phyloP scores from a whole-genome alignment of 2,329 filamentous ascomycete species.

The Sphaerostilbella broomeana region DNA sequence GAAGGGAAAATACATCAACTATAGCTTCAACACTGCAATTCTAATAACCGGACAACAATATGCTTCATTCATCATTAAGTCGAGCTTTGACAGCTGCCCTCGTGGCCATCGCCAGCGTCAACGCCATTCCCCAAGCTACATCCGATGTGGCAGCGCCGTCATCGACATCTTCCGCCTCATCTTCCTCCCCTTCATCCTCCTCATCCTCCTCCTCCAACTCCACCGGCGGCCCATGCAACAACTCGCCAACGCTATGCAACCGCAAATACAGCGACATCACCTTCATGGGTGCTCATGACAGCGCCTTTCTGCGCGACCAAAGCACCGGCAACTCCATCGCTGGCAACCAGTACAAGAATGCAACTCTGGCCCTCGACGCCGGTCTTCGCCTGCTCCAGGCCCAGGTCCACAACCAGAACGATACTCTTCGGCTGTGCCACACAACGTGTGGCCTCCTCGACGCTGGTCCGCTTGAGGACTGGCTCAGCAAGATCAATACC shows the following conservation, averaged over 20 bases:
- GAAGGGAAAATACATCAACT: neutral
- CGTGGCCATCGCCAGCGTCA: constrained; percentile 18
- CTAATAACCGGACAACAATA: constrained; percentile 5
- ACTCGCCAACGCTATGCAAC: constrained; percentile 66
- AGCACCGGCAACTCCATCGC: constrained; percentile 55
- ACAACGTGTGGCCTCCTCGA: constrained; percentile 61
- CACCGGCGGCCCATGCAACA: too few species aligned
- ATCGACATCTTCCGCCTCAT: constrained; percentile 8
- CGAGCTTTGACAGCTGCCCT: constrained; percentile 13
- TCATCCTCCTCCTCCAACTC: constrained; percentile 29
- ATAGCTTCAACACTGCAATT: neutral
- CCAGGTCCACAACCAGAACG: constrained; percentile 60
- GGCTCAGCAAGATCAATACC: constrained; percentile 55
- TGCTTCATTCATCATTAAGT: constrained; percentile 22
- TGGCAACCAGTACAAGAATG: constrained; percentile 70
- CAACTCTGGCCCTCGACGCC: constrained; percentile 61
- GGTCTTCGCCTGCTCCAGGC: constrained; percentile 65
- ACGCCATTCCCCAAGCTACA: constrained; percentile 21
- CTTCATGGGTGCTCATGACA: constrained; percentile 70
- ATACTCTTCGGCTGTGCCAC: constrained; percentile 63
- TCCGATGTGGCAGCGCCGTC: neutral
- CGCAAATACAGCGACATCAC: constrained; percentile 70
- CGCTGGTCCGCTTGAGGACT: constrained; percentile 57
- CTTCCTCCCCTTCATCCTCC: constrained; percentile 14
- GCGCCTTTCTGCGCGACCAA: constrained; percentile 61